Evolutionary conservation across 129 eudicot genomes (phyloP), one percentile per base, ranked within the genome.

Genomic region (Chrysanthemum seticuspe): DNA sequence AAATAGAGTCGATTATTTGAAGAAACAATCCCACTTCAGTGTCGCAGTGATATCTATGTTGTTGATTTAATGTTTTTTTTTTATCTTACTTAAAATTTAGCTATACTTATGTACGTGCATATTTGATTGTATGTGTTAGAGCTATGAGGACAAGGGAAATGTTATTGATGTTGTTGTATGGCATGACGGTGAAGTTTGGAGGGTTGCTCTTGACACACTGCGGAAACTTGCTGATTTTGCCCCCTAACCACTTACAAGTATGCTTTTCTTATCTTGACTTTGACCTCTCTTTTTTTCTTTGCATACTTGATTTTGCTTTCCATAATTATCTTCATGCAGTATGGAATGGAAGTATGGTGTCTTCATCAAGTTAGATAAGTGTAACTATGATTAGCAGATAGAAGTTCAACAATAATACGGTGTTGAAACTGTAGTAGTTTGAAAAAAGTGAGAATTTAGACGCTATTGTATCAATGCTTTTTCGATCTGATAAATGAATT

Each of bases 101-200:
- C 23, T 36, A 23, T 74, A 50, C 45, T 71, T 75, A 67, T 65
- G 21, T 19, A 19, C 21, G 58, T 48, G 62, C 69, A 19, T 66
- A 11, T 23, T 10, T 65, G 67, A 57, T 73, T 52, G 51, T 53
- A 45, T 73, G 12, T 65, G 55, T 67, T 68, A 94, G 99, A 83
- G 85, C 83, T 90, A 90, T 75, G 96, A 94, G 78, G 99, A 90
- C 82, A 94, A 90, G 75, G 98, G 99, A 57, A 97, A 97, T 48
- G 82, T 90, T 47, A 80, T 94, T 10, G 96, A 94, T 88, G 99
- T 86, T 84, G 97, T 94, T 70, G 97, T 94, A 61, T 94, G 99
- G 99, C 88, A 94, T 85, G 99, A 94, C 81, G 97, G 99, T 29
- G 89, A 94, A 52, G 68, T 90, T 53, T 94, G 99, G 97, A 90